Conservation (phyloP, 192 early-diverging fungal species). For the Backusella psychrophila region DNA sequence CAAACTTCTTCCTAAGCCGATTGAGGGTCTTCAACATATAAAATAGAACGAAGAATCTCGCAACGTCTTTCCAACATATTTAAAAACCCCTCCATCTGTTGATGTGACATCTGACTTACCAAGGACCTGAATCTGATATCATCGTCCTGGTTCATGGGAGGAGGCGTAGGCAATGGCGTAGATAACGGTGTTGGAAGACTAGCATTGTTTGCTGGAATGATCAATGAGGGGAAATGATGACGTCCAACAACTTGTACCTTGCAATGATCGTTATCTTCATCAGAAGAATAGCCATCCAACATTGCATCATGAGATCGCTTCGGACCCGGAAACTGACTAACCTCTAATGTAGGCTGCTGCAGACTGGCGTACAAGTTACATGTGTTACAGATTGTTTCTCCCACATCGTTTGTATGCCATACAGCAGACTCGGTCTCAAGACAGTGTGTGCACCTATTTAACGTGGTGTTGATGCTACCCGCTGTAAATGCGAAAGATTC, state of each 20-base stretch:
- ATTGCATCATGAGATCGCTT: constrained; percentile 2
- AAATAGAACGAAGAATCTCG: constrained; percentile 37
- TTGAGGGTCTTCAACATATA: not conserved
- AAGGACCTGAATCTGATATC: constrained; percentile 30
- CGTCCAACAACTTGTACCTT: not conserved
- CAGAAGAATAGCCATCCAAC: not conserved
- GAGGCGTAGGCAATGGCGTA: not conserved
- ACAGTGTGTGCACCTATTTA: constrained; percentile 59
- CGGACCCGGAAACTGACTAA: constrained; percentile 5
- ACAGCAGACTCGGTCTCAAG: constrained; percentile 72
- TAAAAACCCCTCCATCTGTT: constrained; percentile 53
- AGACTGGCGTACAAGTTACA: constrained; percentile 91
- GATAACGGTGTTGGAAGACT: not conserved
- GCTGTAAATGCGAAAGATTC: not conserved
- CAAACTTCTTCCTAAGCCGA: not conserved
- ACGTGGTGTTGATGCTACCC: not conserved
- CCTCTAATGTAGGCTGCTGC: constrained; percentile 52
- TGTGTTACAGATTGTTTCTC: constrained; percentile 78
- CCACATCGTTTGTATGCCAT: constrained; percentile 75
- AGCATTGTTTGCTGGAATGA: not conserved
- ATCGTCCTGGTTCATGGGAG: constrained; percentile 3
- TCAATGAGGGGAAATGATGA: constrained; percentile 2
- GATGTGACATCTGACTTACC: constrained; percentile 40
- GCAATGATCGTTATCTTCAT: not conserved
- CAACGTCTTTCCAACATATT: constrained; percentile 54